These are phyloP conservation scores for Amanita muscaria DNA, from an alignment of 768 basidiomycete genomes.

Conservation along the genomic window DNA sequence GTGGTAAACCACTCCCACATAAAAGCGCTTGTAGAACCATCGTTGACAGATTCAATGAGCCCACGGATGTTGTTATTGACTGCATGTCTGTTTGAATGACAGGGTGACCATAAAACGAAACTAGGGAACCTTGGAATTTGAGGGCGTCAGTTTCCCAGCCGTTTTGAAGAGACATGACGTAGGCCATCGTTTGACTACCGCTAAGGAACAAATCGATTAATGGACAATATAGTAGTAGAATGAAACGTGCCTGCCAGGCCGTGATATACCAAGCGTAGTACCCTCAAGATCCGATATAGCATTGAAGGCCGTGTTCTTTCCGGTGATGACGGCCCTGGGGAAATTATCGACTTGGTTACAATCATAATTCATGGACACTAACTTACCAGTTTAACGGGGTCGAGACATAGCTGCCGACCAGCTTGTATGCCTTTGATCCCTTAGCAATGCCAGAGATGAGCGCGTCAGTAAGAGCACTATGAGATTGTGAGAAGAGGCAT, in stretches of 20 bases:
- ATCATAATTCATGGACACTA: background rate
- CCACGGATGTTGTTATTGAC: constrained; percentile 79
- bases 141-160: constrained; percentile 62
- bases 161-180: constrained; percentile 86
- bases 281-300: constrained; percentile 67
- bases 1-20: constrained; percentile 93
- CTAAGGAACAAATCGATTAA: constrained; percentile 23
- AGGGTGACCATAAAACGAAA: background rate
- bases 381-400: constrained; percentile 79
- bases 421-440: constrained; percentile 79
- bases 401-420: constrained; percentile 86
- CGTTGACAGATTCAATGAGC: constrained; percentile 80
- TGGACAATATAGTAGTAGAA: background rate
- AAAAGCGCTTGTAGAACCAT: constrained; percentile 81
- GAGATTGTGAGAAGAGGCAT: constrained; percentile 4
- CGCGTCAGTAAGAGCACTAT: constrained; percentile 77
- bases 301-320: constrained; percentile 62
- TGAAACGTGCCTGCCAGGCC: constrained; percentile 65
- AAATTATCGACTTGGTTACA: background rate
- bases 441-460: constrained; percentile 91
- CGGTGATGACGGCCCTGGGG: constrained; percentile 86
- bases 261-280: constrained; percentile 82
- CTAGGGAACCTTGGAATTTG: constrained; percentile 55
- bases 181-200: constrained; percentile 93
- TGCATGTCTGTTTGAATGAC: constrained; percentile 17